Conservation (phyloP, 163 green algal species). For the Prototheca wickerhamii region DNA sequence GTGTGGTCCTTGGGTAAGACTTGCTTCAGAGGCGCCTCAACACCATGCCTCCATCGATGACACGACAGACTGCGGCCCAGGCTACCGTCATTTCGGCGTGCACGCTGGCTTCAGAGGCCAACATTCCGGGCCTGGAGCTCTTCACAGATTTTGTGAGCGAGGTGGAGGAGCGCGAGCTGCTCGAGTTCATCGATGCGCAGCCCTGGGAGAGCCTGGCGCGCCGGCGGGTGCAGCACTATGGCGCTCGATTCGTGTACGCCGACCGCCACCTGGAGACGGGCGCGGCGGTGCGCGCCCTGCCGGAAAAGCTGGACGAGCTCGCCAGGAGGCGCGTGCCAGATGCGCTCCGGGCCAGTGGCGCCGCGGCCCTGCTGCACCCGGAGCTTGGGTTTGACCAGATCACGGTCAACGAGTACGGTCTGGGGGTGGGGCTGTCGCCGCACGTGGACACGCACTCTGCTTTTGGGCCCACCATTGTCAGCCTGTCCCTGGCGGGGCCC, state of each 20-base stretch:
- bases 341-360: not conserved
- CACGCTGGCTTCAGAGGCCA: conserved; percentile 17
- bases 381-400: not conserved
- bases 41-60: conserved; percentile 2
- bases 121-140: conserved; percentile 63
- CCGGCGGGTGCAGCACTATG: conserved; percentile 86
- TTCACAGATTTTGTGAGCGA: conserved; percentile 56
- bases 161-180: conserved; percentile 56
- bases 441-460: conserved; percentile 95
- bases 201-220: conserved; percentile 61
- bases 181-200: conserved; percentile 29
- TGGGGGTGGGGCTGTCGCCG: conserved; percentile 81
- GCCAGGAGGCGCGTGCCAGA: no score
- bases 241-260: conserved; percentile 74
- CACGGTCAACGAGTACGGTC: conserved; percentile 91
- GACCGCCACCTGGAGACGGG: not conserved
- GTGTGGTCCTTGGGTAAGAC: not conserved
- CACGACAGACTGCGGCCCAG: not conserved
- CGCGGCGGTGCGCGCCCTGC: not conserved
- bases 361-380: not conserved
- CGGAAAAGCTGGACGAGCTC: not conserved
- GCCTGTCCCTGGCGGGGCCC: conserved; percentile 63
- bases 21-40: not conserved
- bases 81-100: not conserved
- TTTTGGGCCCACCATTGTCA: conserved; percentile 80